These are phyloP conservation scores for Sporodiniella umbellata DNA, from an alignment of 371 early-diverging fungal species.

Conservation along the genomic window DNA sequence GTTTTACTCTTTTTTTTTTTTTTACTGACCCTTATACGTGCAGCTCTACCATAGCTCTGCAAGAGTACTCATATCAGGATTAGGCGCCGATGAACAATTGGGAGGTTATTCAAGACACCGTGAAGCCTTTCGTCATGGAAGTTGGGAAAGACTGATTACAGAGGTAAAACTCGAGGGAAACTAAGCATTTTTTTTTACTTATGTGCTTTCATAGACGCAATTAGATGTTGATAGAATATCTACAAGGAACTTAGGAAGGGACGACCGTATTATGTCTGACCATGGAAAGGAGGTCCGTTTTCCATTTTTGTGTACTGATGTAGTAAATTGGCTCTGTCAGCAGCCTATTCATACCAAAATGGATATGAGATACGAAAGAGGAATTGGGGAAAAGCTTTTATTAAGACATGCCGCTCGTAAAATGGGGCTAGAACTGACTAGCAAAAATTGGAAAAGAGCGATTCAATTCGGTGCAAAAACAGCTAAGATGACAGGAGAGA, in stretches of 20 bases:
- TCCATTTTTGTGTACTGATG: slow-evolving; percentile 78
- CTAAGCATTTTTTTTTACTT: too few relatives aligned
- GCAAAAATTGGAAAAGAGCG: slow-evolving; percentile 80
- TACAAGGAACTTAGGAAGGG: slow-evolving; percentile 84
- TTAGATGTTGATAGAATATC: slow-evolving; percentile 85
- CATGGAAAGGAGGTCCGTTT: slow-evolving; percentile 88
- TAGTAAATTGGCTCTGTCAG: slow-evolving; percentile 64
- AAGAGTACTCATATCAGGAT: slow-evolving; percentile 81
- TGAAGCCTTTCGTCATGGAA: slow-evolving; percentile 61
- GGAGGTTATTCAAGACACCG: slow-evolving; percentile 92
- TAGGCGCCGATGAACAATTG: slow-evolving; percentile 96
- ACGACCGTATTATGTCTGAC: slow-evolving; percentile 91
- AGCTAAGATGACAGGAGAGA: slow-evolving; percentile 83
- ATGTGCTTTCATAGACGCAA: slow-evolving; percentile 64
- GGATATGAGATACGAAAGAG: slow-evolving; percentile 76
- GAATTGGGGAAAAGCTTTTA: slow-evolving; percentile 91
- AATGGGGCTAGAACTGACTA: slow-evolving; percentile 57
- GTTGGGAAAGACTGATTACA: slow-evolving; percentile 64
- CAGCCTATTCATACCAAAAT: slow-evolving; percentile 79
- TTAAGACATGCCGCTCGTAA: slow-evolving; percentile 63
- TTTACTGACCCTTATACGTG: too few relatives aligned
- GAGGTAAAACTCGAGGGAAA: slow-evolving; percentile 41
- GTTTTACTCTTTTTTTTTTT: neutral
- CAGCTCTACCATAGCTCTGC: slow-evolving; percentile 60
- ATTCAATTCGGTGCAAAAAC: slow-evolving; percentile 96